These are phyloP conservation scores for Cornus controversa DNA, from an alignment of 148 eudicot genomes.

Conservation along the genomic window DNA sequence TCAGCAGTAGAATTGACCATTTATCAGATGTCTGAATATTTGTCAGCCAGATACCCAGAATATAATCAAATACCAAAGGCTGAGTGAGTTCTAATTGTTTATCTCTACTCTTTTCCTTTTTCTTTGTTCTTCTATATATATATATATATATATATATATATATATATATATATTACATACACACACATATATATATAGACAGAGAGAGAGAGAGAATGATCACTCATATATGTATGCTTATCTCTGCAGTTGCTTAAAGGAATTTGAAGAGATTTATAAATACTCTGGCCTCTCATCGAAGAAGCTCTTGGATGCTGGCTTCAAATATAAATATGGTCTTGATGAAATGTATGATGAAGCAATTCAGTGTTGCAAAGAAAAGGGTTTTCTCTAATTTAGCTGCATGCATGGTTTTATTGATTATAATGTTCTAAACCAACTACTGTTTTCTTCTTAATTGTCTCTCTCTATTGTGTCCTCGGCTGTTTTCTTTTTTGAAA, in stretches of 20 bases:
- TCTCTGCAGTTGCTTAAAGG: constrained; percentile 20
- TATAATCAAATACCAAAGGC: constrained; percentile 17
- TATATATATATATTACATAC: no score
- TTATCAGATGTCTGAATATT: constrained; percentile 18
- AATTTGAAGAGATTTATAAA: not conserved
- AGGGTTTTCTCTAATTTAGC: constrained; percentile 6
- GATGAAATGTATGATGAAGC: constrained; percentile 48
- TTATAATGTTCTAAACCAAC: no score
- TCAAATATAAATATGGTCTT: constrained; percentile 31
- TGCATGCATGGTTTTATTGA: no score
- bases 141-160: no score
- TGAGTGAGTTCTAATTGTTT: constrained; percentile 20
- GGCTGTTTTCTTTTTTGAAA: no score
- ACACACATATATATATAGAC: no score
- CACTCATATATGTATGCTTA: no score
- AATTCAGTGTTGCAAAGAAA: constrained; percentile 36
- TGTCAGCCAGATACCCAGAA: constrained; percentile 35
- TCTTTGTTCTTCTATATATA: not conserved
- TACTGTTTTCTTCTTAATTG: no score
- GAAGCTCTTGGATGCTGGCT: constrained; percentile 41
- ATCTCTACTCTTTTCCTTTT: not conserved
- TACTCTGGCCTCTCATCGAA: constrained; percentile 25
- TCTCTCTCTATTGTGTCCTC: no score
- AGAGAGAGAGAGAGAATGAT: no score
- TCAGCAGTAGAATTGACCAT: constrained; percentile 14